A percentile compares a stretch with the other conserved stretches of the same genome.
Conservation (phyloP, 148 eudicot genomes). For the Spergularia marina region DNA sequence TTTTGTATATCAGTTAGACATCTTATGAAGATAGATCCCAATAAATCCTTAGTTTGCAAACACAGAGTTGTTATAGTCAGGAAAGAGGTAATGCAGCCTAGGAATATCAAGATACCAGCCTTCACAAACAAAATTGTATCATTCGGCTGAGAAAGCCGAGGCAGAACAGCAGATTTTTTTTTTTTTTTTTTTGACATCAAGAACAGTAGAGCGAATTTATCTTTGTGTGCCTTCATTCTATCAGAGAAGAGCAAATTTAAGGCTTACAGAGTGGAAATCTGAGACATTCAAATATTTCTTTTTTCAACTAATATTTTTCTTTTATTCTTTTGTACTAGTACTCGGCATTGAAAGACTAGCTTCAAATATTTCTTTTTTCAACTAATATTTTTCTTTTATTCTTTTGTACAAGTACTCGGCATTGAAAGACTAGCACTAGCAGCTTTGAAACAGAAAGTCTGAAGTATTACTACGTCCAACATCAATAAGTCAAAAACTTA, state of each 20-base stretch:
- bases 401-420: background rate
- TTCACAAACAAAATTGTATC: background rate
- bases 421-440: background rate
- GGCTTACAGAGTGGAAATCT: too few species aligned
- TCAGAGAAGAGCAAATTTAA: too few species aligned
- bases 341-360: background rate
- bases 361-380: too few species aligned
- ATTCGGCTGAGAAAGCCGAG: background rate
- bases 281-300: too few species aligned
- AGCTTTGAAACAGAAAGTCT: background rate
- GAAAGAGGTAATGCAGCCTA: background rate
- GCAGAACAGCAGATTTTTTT: background rate
- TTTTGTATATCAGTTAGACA: too few species aligned
- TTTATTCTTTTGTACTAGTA: background rate
- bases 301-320: background rate
- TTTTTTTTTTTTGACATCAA: too few species aligned
- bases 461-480: too few species aligned
- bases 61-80: background rate
- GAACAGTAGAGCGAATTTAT: too few species aligned
- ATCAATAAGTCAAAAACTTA: background rate
- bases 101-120: background rate
- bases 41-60: background rate
- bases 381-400: background rate
- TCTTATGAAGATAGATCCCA: too few species aligned
- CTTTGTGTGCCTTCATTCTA: too few species aligned